These are phyloP conservation scores for Schwanniomyces occidentalis DNA, from an alignment of 805 yeast species.

Conservation along the genomic window DNA sequence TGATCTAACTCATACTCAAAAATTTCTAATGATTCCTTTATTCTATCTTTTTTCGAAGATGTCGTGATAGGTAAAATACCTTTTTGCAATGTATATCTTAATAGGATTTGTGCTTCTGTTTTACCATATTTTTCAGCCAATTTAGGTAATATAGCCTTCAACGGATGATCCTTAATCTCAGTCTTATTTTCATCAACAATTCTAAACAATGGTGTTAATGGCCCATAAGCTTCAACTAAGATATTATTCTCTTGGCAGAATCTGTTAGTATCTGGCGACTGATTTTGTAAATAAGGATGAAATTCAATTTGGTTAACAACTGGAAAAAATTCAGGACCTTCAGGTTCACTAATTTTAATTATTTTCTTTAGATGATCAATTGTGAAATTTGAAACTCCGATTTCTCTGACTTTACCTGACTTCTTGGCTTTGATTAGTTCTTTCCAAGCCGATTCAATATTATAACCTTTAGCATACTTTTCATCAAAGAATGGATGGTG, in stretches of 20 bases:
- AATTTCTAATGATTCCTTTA: slow-evolving; percentile 56
- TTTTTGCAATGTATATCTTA: slow-evolving; percentile 67
- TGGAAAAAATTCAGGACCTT: slow-evolving; percentile 48
- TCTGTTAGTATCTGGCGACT: slow-evolving; percentile 57
- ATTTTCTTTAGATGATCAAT: slow-evolving; percentile 48
- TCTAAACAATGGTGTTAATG: slow-evolving; percentile 64
- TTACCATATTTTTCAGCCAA: slow-evolving; percentile 56
- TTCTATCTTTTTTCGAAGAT: slow-evolving; percentile 56
- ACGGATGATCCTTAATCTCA: slow-evolving; percentile 30
- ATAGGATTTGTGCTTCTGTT: slow-evolving; percentile 58
- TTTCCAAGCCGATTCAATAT: slow-evolving; percentile 57
- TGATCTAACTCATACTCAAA: slow-evolving; percentile 53
- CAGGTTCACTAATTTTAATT: slow-evolving; percentile 25
- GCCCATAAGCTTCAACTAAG: slow-evolving; percentile 65
- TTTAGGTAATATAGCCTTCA: slow-evolving; percentile 27
- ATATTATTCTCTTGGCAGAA: slow-evolving; percentile 52
- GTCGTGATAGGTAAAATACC: slow-evolving; percentile 77
- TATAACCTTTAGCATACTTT: background rate
- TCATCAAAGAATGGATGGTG: slow-evolving; percentile 59
- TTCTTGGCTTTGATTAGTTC: slow-evolving; percentile 51
- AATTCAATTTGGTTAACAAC: too few relatives aligned
- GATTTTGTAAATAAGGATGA: slow-evolving; percentile 69
- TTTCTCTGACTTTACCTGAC: slow-evolving; percentile 59
- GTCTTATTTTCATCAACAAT: slow-evolving; percentile 38
- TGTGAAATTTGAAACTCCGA: slow-evolving; percentile 70